phyloP scores from a whole-genome alignment of 2,329 filamentous ascomycete genomes.

The Fusarium euwallaceae region DNA sequence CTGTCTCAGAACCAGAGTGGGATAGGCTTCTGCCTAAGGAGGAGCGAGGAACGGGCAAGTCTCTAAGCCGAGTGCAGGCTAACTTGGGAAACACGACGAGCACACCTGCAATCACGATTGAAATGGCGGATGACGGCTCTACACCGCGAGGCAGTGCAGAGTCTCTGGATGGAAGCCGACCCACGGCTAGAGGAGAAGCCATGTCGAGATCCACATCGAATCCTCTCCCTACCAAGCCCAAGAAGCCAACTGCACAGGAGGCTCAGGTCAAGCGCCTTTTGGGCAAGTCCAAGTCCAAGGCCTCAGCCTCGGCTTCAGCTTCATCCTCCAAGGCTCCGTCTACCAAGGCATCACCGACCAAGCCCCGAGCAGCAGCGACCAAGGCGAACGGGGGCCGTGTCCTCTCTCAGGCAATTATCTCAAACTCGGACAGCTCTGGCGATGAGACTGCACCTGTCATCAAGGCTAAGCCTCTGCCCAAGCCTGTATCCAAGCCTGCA shows the following conservation, averaged over 20 bases:
- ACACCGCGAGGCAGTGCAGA: slow-evolving; percentile 56
- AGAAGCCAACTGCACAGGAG: slow-evolving; percentile 67
- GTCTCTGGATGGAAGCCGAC: slow-evolving; percentile 47
- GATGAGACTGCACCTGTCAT: slow-evolving; percentile 59
- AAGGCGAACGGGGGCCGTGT: slow-evolving; percentile 59
- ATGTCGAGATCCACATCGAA: slow-evolving; percentile 67
- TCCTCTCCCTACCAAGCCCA: slow-evolving; percentile 64
- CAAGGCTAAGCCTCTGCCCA: slow-evolving; percentile 39
- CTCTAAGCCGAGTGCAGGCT: slow-evolving; percentile 72
- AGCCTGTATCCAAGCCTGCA: slow-evolving; percentile 42
- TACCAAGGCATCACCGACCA: slow-evolving; percentile 56
- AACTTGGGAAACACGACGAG: slow-evolving; percentile 64
- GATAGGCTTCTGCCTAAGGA: slow-evolving; percentile 69
- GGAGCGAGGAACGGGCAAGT: slow-evolving; percentile 70
- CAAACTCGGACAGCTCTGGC: slow-evolving; percentile 68
- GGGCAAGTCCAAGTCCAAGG: slow-evolving; percentile 52
- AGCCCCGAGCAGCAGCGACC: slow-evolving; percentile 51
- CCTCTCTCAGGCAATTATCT: slow-evolving; percentile 68
- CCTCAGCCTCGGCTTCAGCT: slow-evolving; percentile 42
- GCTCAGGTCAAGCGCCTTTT: slow-evolving; percentile 69
- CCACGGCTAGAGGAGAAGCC: slow-evolving; percentile 54
- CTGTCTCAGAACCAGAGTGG: slow-evolving; percentile 70
- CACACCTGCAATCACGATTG: slow-evolving; percentile 64
- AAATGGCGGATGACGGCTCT: slow-evolving; percentile 64
- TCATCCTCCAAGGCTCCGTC: slow-evolving; percentile 47